Conservation (phyloP, 2,329 filamentous ascomycete species). For the Ceratocystis papillata region DNA sequence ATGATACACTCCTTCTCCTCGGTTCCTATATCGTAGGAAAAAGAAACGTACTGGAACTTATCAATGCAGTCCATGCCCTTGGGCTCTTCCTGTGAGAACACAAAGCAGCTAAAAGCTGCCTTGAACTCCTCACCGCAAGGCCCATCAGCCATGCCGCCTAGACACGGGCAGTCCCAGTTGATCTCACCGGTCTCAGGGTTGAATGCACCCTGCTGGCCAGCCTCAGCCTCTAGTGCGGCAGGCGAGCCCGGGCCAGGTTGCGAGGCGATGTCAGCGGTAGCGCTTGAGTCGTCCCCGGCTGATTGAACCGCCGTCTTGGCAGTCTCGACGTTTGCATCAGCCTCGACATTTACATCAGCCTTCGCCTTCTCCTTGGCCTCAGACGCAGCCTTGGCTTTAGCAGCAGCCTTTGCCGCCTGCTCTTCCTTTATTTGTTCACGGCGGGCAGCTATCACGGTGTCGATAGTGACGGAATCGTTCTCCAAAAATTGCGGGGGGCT, state of each 20-base stretch:
- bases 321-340: conserved; percentile 1
- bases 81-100: conserved; percentile 86
- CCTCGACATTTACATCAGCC: conserved; percentile 27
- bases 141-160: conserved; percentile 93
- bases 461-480: conserved; percentile 51
- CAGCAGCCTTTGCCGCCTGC: conserved; percentile 28
- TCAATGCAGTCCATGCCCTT: conserved; percentile 98
- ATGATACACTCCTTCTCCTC: too few species aligned
- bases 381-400: conserved; percentile 28
- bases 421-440: conserved; percentile 38
- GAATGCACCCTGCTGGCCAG: conserved; percentile 79
- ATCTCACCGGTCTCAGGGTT: conserved; percentile 98
- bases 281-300: conserved; percentile 21
- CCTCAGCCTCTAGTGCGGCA: conserved; percentile 63
- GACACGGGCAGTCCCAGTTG: conserved; percentile 98
- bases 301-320: conserved; percentile 28
- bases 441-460: conserved; percentile 56
- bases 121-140: conserved; percentile 95
- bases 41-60: conserved; percentile 72
- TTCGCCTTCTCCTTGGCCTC: conserved; percentile 26
- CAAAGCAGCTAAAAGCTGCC: conserved; percentile 94
- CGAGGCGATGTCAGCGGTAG: conserved; percentile 26
- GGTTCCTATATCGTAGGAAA: neutral
- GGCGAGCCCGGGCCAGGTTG: conserved; percentile 33
- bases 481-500: conserved; percentile 39